Evolutionary conservation across 164 flowering plant species (phyloP).

Genomic region (Dillenia turbinata): DNA sequence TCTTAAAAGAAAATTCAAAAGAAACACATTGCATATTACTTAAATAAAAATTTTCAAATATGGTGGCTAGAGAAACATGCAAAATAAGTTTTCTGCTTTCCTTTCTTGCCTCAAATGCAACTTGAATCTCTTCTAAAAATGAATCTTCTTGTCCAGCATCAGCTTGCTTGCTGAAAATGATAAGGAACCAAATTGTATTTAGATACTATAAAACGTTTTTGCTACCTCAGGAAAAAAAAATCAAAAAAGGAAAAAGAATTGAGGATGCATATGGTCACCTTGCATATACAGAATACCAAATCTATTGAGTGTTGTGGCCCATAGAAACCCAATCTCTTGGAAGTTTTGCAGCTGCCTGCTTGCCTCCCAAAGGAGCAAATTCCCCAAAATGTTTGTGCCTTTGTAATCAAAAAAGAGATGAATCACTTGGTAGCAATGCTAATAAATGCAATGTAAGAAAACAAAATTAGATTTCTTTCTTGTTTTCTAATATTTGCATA

Average conservation of each 20-base stretch:
- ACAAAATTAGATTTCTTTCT: no score
- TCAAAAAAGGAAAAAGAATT: neutral
- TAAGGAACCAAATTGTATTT: neutral
- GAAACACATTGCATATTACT: no score
- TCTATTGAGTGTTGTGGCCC: conserved; percentile 85
- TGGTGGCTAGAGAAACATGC: no score
- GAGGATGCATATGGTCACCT: conserved; percentile 38
- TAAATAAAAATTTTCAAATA: no score
- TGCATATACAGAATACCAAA: conserved; percentile 96
- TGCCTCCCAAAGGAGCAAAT: no score
- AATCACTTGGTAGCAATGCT: no score
- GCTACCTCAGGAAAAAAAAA: no score
- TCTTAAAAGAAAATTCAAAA: no score
- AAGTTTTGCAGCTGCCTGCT: conserved; percentile 87
- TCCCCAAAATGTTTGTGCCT: conserved; percentile 89
- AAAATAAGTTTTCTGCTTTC: neutral
- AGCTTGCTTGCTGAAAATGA: conserved; percentile 71
- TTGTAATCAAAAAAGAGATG: conserved; percentile 9
- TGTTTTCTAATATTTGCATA: no score
- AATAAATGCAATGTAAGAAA: no score
- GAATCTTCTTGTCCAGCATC: conserved; percentile 84
- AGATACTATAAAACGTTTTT: no score
- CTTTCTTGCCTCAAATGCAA: conserved; percentile 34
- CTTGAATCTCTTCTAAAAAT: conserved; percentile 91
- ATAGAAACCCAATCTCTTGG: conserved; percentile 97